Evolutionary conservation across 805 yeast species (phyloP).

Genomic region (Hanseniaspora osmophila): DNA sequence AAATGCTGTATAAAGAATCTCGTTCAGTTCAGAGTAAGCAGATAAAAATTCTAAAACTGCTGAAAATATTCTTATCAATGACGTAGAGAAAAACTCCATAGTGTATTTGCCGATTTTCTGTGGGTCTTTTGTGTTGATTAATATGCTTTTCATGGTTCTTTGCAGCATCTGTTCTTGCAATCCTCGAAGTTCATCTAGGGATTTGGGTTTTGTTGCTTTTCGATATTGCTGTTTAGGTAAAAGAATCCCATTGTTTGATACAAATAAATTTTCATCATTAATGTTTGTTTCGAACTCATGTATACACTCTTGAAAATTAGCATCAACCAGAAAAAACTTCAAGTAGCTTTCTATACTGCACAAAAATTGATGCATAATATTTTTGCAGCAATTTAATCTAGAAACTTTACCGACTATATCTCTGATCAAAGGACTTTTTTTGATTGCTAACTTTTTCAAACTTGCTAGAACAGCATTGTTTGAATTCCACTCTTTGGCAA

Average conservation of each 20-base stretch:
- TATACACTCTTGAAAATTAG: slow-evolving; percentile 18
- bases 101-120: slow-evolving; percentile 25
- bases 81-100: slow-evolving; percentile 28
- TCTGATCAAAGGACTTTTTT: slow-evolving; percentile 15
- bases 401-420: slow-evolving; percentile 19
- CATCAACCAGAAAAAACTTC: slow-evolving; percentile 21
- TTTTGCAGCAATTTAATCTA: slow-evolving; percentile 19
- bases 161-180: slow-evolving; percentile 23
- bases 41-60: slow-evolving; percentile 27
- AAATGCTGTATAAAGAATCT: slow-evolving; percentile 22
- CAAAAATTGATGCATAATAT: slow-evolving; percentile 23
- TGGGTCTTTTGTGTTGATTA: slow-evolving; percentile 18
- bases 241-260: background rate
- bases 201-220: background rate
- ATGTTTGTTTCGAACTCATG: slow-evolving; percentile 16
- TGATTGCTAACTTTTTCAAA: slow-evolving; percentile 11
- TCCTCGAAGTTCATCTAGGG: slow-evolving; percentile 1
- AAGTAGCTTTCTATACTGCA: slow-evolving; percentile 21
- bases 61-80: slow-evolving; percentile 26
- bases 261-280: slow-evolving; percentile 20
- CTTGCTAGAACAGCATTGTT: slow-evolving; percentile 22
- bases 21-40: slow-evolving; percentile 25
- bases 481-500: slow-evolving; percentile 35
- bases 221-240: background rate
- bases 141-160: slow-evolving; percentile 24